Percentiles rank a stretch among this genome's conserved stretches.
phyloP scores from a whole-genome alignment of 768 basidiomycete species.

The Trametes cubensis region DNA sequence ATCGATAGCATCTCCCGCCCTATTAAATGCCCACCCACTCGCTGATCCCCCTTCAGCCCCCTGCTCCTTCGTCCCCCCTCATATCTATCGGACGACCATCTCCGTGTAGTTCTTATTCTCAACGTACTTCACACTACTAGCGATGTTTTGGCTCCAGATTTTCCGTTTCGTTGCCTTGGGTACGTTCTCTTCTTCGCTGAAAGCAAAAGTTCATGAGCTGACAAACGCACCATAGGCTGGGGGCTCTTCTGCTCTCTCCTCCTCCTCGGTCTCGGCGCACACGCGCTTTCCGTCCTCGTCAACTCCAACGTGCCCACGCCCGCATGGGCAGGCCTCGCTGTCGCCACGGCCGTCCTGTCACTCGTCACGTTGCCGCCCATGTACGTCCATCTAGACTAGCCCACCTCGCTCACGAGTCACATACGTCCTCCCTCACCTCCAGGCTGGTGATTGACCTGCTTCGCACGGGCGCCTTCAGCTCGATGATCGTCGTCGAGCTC shows the following conservation, averaged over 20 bases:
- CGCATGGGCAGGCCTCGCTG: conserved; percentile 25
- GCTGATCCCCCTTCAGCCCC: not conserved
- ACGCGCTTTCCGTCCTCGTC: conserved; percentile 11
- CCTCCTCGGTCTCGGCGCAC: conserved; percentile 22
- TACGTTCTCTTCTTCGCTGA: not conserved
- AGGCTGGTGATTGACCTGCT: conserved; percentile 33
- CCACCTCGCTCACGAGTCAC: not conserved
- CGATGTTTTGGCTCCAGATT: conserved; percentile 14
- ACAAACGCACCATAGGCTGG: conserved; percentile 2
- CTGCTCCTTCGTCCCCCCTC: too few relatives aligned
- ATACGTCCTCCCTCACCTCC: not conserved
- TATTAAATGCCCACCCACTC: conserved; percentile 1
- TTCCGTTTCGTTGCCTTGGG: conserved; percentile 20
- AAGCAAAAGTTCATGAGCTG: not conserved
- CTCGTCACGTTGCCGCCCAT: conserved; percentile 25
- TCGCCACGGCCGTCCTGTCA: conserved; percentile 29
- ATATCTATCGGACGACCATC: too few relatives aligned
- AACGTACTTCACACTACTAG: not conserved
- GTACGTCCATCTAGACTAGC: conserved; percentile 16
- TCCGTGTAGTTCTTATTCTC: too few relatives aligned
- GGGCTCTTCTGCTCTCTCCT: conserved; percentile 17
- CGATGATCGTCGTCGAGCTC: conserved; percentile 36
- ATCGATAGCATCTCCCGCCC: not conserved
- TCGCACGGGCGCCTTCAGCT: conserved; percentile 33
- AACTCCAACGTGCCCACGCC: conserved; percentile 7